Evolutionary conservation across 768 basidiomycete species (phyloP), one percentile per base, ranked within the genome.

Genomic region (Amanita thiersii): DNA sequence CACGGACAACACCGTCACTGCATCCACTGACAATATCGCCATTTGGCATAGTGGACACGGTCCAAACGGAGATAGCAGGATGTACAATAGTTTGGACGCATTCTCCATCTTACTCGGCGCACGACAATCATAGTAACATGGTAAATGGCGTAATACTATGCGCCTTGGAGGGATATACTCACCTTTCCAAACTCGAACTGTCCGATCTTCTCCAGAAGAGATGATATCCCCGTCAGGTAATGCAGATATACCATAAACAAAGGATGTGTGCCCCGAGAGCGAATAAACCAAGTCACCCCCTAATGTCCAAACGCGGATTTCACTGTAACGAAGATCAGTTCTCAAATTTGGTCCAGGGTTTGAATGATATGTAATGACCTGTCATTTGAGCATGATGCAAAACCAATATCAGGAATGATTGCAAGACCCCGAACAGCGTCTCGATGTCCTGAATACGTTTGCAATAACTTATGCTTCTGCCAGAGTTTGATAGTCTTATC

Each of bases 31-130:
- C 85, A 50, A 99, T 86, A 58, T 98, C 94, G 24, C 86, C 81
- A 47, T 91, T 90, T 0, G 88, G 81, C 71, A 91, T 80, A 4
- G 80, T 72, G 1, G 87, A 81, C 11, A 94, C 88, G 2, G 86
- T 66, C 96, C 96, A 99, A 2, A 99, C 88, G n/a, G 94, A 97
- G 43, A 94, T 88, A 5, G 90, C 90, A 5, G 96, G 92, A 54
- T 96, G 91, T 7, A 87, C 75, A 46, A 99, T 79, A 7, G 84
- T 86, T 60, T 99, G 94, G 4, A 74, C 61, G 50, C 87, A 87
- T 59, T 91, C 87, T 10, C 88, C 92, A 49, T 90, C 93, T 88
- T 50, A 23, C 25, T 23, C 12, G 6, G 25, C 26, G 20, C 10
- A 37, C 33, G 19, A 1, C 26, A n/a, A n/a, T n/a, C n/a, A n/a